Conservation (phyloP, 768 basidiomycete species). For the Russula earlei region DNA sequence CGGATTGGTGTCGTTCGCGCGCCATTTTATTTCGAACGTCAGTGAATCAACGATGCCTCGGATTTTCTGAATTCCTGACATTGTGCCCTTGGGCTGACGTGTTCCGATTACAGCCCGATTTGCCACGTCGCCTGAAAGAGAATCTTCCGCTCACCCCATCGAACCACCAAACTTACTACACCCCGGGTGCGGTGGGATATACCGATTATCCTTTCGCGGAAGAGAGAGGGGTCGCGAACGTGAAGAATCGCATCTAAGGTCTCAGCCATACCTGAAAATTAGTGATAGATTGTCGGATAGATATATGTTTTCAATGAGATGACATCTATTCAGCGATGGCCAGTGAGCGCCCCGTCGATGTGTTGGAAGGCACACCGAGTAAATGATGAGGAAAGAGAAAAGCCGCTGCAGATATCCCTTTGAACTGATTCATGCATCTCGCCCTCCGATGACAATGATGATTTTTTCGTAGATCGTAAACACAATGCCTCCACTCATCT, state of each 20-base stretch:
- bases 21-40: conserved; percentile 11
- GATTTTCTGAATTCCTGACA: no score
- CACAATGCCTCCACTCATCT: conserved; percentile 89
- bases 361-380: neutral
- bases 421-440: conserved; percentile 18
- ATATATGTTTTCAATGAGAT: neutral
- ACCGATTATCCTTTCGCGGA: conserved; percentile 19
- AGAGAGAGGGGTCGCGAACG: neutral
- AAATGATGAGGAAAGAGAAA: no score
- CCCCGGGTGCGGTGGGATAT: conserved; percentile 9
- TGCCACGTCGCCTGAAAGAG: conserved; percentile 12
- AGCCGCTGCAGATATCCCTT: neutral
- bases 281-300: neutral
- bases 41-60: neutral
- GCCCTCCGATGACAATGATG: conserved; percentile 41
- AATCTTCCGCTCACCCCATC: neutral
- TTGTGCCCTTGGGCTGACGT: neutral
- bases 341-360: neutral
- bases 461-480: conserved; percentile 88
- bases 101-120: conserved; percentile 13
- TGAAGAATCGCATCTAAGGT: neutral
- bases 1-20: conserved; percentile 12
- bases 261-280: neutral
- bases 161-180: neutral
- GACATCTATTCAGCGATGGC: neutral